Evolutionary conservation across 202 grass and related monocot genomes (phyloP).

Genomic region (Saccharum hybrid): DNA sequence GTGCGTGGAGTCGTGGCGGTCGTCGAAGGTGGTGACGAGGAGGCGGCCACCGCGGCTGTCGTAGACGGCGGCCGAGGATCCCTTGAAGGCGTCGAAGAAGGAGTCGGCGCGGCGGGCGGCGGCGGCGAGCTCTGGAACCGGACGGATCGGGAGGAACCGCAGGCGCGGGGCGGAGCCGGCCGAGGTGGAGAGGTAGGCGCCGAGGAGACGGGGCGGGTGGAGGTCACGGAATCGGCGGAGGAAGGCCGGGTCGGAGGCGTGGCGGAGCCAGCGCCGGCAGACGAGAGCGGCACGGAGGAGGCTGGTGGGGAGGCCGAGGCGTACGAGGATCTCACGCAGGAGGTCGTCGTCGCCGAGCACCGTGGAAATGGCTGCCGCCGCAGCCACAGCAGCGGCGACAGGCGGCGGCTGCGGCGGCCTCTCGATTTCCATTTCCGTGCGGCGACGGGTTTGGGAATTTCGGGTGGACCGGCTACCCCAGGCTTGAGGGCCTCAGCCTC

Average conservation of each 20-base stretch:
- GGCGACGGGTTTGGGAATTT: constrained; percentile 6
- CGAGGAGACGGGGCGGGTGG: constrained; percentile 34
- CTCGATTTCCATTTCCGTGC: constrained; percentile 21
- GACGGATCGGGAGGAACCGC: constrained; percentile 21
- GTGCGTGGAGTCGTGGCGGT: constrained; percentile 33
- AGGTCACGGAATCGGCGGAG: constrained; percentile 30
- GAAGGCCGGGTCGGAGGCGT: constrained; percentile 18
- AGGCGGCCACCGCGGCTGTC: constrained; percentile 25
- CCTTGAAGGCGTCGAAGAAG: constrained; percentile 28
- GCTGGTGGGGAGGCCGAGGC: constrained; percentile 10
- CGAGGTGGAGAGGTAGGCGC: constrained; percentile 13
- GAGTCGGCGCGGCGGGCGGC: constrained; percentile 27
- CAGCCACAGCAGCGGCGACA: neutral
- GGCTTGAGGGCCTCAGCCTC: too few relatives aligned
- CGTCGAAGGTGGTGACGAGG: constrained; percentile 25
- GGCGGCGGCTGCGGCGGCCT: neutral
- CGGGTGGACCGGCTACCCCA: neutral
- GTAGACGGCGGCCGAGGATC: neutral
- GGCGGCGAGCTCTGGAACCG: constrained; percentile 28
- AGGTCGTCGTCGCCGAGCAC: constrained; percentile 24
- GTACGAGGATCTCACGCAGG: constrained; percentile 25
- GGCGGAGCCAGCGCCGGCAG: constrained; percentile 29
- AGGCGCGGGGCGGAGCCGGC: neutral
- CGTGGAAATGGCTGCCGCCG: neutral
- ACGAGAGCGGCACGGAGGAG: constrained; percentile 26